These are phyloP conservation scores for Suillus hirtellus DNA, from an alignment of 768 basidiomycete species.

Conservation along the genomic window DNA sequence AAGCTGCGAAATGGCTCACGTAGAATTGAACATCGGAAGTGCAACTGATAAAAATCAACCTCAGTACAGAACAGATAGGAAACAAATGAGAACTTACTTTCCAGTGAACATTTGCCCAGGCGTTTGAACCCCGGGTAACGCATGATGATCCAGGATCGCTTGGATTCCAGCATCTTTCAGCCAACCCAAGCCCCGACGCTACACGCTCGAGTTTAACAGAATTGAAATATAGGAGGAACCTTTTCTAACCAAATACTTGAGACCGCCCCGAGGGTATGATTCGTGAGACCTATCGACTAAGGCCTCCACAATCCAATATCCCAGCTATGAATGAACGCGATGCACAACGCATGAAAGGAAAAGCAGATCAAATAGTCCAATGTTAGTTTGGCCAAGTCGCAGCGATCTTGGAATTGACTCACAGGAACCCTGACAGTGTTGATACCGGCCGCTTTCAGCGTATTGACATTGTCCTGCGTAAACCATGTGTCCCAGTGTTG, in stretches of 20 bases:
- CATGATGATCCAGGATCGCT: constrained; percentile 73
- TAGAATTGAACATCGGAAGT: constrained; percentile 73
- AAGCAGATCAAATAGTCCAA: not conserved
- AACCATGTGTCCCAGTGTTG: constrained; percentile 82
- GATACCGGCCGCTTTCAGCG: constrained; percentile 53
- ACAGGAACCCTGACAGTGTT: constrained; percentile 81
- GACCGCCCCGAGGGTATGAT: constrained; percentile 69
- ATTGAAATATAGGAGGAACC: not conserved
- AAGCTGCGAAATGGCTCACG: constrained; percentile 37
- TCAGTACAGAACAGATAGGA: not conserved
- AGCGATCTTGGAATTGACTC: constrained; percentile 21
- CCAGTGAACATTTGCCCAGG: constrained; percentile 69
- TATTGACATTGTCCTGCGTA: constrained; percentile 56
- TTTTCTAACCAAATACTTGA: constrained; percentile 55
- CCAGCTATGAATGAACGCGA: constrained; percentile 49
- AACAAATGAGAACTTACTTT: constrained; percentile 39
- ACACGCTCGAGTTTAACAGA: not conserved
- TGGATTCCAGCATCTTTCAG: constrained; percentile 63
- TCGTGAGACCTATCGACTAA: constrained; percentile 64
- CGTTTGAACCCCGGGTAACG: constrained; percentile 67
- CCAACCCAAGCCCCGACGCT: constrained; percentile 65
- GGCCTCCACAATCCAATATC: constrained; percentile 80
- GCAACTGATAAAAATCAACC: constrained; percentile 45
- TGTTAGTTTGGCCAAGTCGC: not conserved
- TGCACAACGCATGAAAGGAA: not conserved